Percentiles rank a stretch among this genome's conserved stretches.
Conservation (phyloP, 2,329 filamentous ascomycete genomes). For the Lachnellula willkommii region DNA sequence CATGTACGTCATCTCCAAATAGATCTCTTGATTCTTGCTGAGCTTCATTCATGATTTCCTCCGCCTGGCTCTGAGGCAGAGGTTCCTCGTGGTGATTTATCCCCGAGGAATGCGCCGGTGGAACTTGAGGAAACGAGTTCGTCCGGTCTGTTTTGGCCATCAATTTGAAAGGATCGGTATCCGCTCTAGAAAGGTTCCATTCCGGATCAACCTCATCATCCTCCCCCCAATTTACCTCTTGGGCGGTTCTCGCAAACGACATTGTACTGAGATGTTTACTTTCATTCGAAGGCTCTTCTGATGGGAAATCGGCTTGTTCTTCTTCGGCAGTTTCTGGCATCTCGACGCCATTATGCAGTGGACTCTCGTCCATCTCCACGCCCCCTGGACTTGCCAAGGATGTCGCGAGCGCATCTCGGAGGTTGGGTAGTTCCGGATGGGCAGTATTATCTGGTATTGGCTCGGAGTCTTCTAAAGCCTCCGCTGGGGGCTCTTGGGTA, state of each 20-base stretch:
- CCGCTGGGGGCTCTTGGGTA: not conserved
- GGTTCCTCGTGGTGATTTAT: slow-evolving; percentile 33
- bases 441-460: slow-evolving; percentile 13
- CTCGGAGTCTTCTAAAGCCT: not conserved
- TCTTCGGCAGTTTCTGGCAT: slow-evolving; percentile 9
- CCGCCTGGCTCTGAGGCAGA: slow-evolving; percentile 46
- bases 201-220: slow-evolving; percentile 49
- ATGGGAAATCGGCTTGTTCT: slow-evolving; percentile 21
- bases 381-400: slow-evolving; percentile 25
- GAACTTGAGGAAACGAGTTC: slow-evolving; percentile 59
- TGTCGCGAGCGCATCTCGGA: slow-evolving; percentile 25
- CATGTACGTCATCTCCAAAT: slow-evolving; percentile 35
- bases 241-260: slow-evolving; percentile 60
- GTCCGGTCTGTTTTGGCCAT: slow-evolving; percentile 53
- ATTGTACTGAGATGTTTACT: slow-evolving; percentile 55
- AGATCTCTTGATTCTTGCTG: slow-evolving; percentile 36
- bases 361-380: slow-evolving; percentile 25
- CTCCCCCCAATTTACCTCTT: slow-evolving; percentile 55
- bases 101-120: slow-evolving; percentile 36
- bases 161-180: slow-evolving; percentile 55
- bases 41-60: slow-evolving; percentile 48
- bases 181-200: slow-evolving; percentile 47
- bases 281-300: slow-evolving; percentile 27
- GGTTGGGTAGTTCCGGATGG: slow-evolving; percentile 19
- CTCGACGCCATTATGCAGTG: slow-evolving; percentile 16